Evolutionary conservation across 2,329 filamentous ascomycete species (phyloP), one percentile per base, ranked within the genome.

Genomic region (Chaetomiaceae sp.): DNA sequence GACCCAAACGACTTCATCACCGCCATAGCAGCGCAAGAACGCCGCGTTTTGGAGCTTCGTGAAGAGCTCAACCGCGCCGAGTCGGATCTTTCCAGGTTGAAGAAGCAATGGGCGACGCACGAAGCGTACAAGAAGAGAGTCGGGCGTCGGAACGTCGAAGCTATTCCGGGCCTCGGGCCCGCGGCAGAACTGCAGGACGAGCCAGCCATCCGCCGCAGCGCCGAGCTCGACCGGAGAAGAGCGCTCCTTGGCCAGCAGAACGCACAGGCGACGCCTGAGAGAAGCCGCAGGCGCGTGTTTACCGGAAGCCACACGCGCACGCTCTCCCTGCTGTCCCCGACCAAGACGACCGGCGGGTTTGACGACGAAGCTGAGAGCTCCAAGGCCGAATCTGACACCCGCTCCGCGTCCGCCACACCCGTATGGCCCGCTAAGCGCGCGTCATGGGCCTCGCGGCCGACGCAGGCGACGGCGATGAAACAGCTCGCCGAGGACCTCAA

Each of bases 41-140:
- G 93, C 47, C 83, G 81, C 55, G 91, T 98, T 2, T 70, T 98
- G 47, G 93, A 97, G 67, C 72, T 98, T 42, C 85, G 83, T 49
- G 93, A 98, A 64, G 91, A 97, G 65, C 72, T 98, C n/a, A 70
- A 73, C 19, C 83, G 83, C 49, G 91, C 93, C 6, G 91, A 98
- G 63, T 68, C 72, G 11, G 86, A 95, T 38, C 72, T 98, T 33
- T 71, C 73, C 38, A 77, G 72, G 34, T 72, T 98, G 51, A 97
- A 96, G 72, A 84, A 79, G 59, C 84, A 89, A 65, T 97, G 88
- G 84, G 79, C 86, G 2, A 68, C 73, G 12, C 81, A 89, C 50
- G 89, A 96, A 62, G 81, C 80, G 38, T 77, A 79, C 49, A 88
- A 81, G 67, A 91, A 91, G 67, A 78, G 81, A 48, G 79, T 80